Evolutionary conservation across 345 rosid species (phyloP).

Genomic region (Arabidopsis arenosa): DNA sequence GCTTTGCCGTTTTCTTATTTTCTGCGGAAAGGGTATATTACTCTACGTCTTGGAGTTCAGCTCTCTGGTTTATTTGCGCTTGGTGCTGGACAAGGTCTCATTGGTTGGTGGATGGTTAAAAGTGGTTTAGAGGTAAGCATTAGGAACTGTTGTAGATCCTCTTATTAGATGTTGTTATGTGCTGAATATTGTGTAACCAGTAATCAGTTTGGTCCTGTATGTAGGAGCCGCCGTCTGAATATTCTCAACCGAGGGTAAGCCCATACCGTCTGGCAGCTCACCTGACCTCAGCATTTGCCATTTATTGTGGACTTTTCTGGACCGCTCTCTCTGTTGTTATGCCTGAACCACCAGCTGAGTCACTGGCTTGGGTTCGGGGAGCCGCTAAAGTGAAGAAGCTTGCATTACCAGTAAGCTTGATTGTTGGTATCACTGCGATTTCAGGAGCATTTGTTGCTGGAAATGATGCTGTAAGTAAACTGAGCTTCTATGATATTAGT

Average conservation of each 20-base stretch:
- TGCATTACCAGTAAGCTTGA: conserved; percentile 77
- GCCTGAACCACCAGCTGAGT: conserved; percentile 97
- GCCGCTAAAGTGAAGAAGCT: conserved; percentile 87
- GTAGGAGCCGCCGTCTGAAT: conserved; percentile 91
- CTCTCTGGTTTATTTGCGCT: conserved; percentile 87
- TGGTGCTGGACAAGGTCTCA: conserved; percentile 97
- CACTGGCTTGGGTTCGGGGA: conserved; percentile 78
- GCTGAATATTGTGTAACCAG: conserved; percentile 24
- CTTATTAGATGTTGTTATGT: background rate
- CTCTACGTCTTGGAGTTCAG: conserved; percentile 73
- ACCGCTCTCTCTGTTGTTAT: conserved; percentile 89
- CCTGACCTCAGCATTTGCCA: conserved; percentile 90
- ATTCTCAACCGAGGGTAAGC: conserved; percentile 89
- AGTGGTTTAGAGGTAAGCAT: conserved; percentile 89
- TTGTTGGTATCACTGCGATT: conserved; percentile 84
- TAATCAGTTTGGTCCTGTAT: conserved; percentile 40
- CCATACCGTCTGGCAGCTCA: conserved; percentile 97
- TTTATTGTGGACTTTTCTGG: conserved; percentile 92
- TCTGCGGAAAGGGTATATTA: conserved; percentile 85
- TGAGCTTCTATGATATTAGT: background rate
- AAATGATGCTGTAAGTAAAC: conserved; percentile 82
- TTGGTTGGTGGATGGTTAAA: conserved; percentile 99
- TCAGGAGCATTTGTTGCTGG: conserved; percentile 99
- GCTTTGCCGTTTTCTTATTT: conserved; percentile 96
- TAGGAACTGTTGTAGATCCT: background rate